phyloP scores from a whole-genome alignment of 2,329 filamentous ascomycete species.

The Aspergillus uvarum region DNA sequence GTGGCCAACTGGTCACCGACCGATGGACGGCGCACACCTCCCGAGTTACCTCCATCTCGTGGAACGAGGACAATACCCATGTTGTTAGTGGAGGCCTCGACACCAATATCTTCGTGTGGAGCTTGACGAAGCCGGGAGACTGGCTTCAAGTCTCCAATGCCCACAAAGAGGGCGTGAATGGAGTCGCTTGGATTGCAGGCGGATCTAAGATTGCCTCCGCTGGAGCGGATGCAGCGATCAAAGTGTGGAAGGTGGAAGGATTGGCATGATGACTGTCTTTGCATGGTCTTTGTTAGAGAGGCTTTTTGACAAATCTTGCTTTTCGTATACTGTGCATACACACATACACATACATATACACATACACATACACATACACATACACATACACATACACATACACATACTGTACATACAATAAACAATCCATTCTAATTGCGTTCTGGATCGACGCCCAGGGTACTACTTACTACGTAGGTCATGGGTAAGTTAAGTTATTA shows the following conservation, averaged over 20 bases:
- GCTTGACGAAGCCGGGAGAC: conserved; percentile 75
- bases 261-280: conserved; percentile 36
- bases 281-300: no score
- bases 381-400: no score
- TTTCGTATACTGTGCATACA: no score
- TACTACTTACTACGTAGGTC: no score
- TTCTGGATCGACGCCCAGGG: neutral
- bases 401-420: no score
- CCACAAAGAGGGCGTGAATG: conserved; percentile 93
- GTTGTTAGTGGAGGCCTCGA: conserved; percentile 84
- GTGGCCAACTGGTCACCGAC: conserved; percentile 75
- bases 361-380: neutral
- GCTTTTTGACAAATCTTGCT: no score
- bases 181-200: conserved; percentile 74
- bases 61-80: conserved; percentile 75
- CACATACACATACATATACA: no score
- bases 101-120: conserved; percentile 92
- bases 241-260: conserved; percentile 74
- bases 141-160: conserved; percentile 82
- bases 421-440: no score
- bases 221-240: conserved; percentile 86
- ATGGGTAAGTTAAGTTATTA: no score
- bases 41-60: conserved; percentile 67
- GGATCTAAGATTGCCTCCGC: conserved; percentile 69
- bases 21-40: conserved; percentile 72